Evolutionary conservation across 1,139 yeast genomes (phyloP), one percentile per base, ranked within the genome.

Genomic region (Kluyveromyces marxianus): DNA sequence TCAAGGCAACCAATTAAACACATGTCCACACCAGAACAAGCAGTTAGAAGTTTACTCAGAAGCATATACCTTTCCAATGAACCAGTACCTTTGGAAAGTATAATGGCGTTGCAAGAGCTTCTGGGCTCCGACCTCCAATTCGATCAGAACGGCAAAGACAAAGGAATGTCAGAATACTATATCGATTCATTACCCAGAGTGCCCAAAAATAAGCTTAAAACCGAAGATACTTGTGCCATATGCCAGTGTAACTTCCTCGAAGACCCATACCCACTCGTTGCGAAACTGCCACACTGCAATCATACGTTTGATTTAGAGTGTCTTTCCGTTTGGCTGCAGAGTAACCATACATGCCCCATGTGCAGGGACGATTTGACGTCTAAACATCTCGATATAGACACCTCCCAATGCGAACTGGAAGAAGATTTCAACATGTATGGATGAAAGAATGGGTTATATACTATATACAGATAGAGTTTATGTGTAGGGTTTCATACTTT

Each of bases 281-380:
- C 88, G 21, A 69, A 75, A 54, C 70, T 90, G 33, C 96, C 96
- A 0, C 65, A 57, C 24, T 92, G 97, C 60, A 74, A 75, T 41
- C 97, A 90, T 64, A 73, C 74, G 35, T 90, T 86, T 65, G 97
- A 90, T 60, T 69, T 89, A 54, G 97, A 90, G 55, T 90, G 97
- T 62, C 80, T 90, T 37, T 84, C 84, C 0, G 94, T 96, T 0
- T 90, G 97, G 97, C 69, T 90, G 44, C 78, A 79, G 53, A 70
- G 81, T 49, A 83, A 86, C 57, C 72, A 82, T 1, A 88, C 95
- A 0, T 90, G 97, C 60, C 97, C 97, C 0, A 67, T 90, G 59
- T 90, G 97, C 62, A 71, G 97, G 53, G 79, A 76, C 50, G 83
- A 88, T 57, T 77, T 90, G 27, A 63, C 75, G 41, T 71, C 70